These are phyloP conservation scores for Phytophthora sp. DNA, from an alignment of 352 stramenopile genomes.

Conservation along the genomic window DNA sequence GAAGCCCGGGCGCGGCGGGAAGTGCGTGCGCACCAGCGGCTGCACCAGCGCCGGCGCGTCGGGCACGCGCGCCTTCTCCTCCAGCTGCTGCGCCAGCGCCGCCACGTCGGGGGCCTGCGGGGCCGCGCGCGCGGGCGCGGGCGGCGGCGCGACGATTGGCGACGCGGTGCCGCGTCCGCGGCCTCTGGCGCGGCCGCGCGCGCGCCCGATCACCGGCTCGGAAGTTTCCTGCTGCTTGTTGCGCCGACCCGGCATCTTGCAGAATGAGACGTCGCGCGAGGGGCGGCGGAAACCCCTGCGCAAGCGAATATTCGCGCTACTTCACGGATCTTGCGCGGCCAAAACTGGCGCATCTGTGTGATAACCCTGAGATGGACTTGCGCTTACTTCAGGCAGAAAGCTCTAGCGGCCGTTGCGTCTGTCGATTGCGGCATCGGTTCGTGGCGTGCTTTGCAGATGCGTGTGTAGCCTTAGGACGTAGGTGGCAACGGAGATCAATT, in stretches of 20 bases:
- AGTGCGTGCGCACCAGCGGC: constrained; percentile 47
- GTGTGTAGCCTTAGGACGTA: too few species aligned
- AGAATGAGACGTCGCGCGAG: constrained; percentile 16
- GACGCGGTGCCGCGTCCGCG: constrained; percentile 4
- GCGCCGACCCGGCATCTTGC: constrained; percentile 21
- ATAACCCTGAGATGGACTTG: too few species aligned
- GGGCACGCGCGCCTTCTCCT: constrained; percentile 43
- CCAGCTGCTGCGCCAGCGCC: constrained; percentile 28
- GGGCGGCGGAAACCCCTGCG: neutral
- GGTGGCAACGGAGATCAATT: too few species aligned
- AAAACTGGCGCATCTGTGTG: too few species aligned
- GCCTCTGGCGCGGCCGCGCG: constrained; percentile 4
- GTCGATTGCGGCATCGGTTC: too few species aligned
- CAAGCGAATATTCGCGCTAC: constrained; percentile 9
- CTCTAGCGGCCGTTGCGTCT: too few species aligned
- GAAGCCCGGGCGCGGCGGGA: constrained; percentile 63
- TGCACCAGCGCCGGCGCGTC: constrained; percentile 32
- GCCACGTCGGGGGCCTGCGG: constrained; percentile 2
- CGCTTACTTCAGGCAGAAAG: too few species aligned
- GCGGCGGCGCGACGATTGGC: constrained; percentile 7
- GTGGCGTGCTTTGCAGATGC: too few species aligned
- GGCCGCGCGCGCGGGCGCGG: constrained; percentile 10
- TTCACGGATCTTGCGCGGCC: constrained; percentile 2
- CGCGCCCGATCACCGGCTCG: constrained; percentile 20
- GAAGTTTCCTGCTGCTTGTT: constrained; percentile 19